Conservation (phyloP, 768 basidiomycete species). For the Boletus sp. region DNA sequence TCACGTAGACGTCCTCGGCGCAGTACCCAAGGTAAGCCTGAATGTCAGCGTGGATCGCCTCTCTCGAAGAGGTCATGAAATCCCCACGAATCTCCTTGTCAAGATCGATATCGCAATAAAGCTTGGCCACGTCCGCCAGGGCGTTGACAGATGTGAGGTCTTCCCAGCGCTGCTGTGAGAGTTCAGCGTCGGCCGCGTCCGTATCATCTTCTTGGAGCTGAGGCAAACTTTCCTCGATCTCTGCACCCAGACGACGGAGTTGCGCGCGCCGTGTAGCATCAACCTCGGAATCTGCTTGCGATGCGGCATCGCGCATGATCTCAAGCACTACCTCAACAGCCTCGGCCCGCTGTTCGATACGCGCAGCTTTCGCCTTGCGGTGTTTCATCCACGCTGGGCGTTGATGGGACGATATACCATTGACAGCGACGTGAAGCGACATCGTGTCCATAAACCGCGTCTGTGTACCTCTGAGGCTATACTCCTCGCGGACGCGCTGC, state of each 20-base stretch:
- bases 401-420: conserved; percentile 92
- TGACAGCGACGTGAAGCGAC: conserved; percentile 89
- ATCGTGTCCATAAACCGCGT: conserved; percentile 93
- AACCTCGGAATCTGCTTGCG: conserved; percentile 35
- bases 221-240: conserved; percentile 41
- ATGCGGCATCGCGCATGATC: conserved; percentile 42
- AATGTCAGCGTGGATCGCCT: conserved; percentile 60
- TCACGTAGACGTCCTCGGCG: conserved; percentile 77
- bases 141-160: conserved; percentile 91
- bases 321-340: conserved; percentile 60
- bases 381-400: conserved; percentile 90
- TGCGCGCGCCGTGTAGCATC: conserved; percentile 37
- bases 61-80: conserved; percentile 66
- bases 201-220: conserved; percentile 33
- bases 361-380: conserved; percentile 62
- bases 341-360: conserved; percentile 55
- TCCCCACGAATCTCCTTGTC: conserved; percentile 78
- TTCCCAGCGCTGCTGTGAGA: conserved; percentile 74
- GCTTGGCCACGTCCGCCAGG: conserved; percentile 83
- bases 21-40: conserved; percentile 82
- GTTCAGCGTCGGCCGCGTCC: conserved; percentile 42
- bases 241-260: conserved; percentile 37
- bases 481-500: conserved; percentile 79
- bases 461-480: conserved; percentile 58
- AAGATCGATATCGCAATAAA: conserved; percentile 80